Evolutionary conservation across 345 rosid species (phyloP), one percentile per base, ranked within the genome.

Genomic region (Cochlearia excelsa): DNA sequence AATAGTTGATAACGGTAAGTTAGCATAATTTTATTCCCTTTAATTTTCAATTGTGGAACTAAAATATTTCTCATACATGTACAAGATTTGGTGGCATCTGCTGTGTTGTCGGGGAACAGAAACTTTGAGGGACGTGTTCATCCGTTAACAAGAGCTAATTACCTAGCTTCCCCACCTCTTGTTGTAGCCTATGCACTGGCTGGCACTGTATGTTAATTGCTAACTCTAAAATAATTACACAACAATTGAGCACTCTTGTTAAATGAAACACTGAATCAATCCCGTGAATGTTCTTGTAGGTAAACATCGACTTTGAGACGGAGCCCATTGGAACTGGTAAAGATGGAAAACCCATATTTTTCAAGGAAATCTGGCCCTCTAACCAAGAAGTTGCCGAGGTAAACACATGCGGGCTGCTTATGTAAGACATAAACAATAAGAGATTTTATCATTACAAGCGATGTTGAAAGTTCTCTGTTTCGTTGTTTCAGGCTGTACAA

Each of bases 91-190:
- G 97, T 94, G 51, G 99, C 96, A 3, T 74, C 97, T 4, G 97
- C 97, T 53, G 99, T 93, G 63, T 87, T 93, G 9, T 93, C 97
- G 57, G 99, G 99, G 39, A 93, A 93, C 79, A 74, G 97, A 47
- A 93, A 93, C 67, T 93, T 93, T 74, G 99, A 93, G 74, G 99
- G 99, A 2, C 90, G 99, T 65, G 99, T 93, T 69, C 99, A 93
- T 70, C 72, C 99, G 10, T 76, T 93, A 81, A 93, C 99, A 37
- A 84, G 99, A 78, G 99, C 99, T 26, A 93, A 93, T 79, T 93
- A 87, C 72, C 99, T 93, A 63, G 99, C 99, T 72, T 93, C 99
- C 10, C 99, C 99, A 47, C 99, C 97, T 45, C 68, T 93, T 60
- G 99, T 93, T 54, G 97, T 93, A 57, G 99, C 96, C 50, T 93